Base-by-base conservation (phyloP, 306 rosid species). In the Casuarina equisetifolia region DNA sequence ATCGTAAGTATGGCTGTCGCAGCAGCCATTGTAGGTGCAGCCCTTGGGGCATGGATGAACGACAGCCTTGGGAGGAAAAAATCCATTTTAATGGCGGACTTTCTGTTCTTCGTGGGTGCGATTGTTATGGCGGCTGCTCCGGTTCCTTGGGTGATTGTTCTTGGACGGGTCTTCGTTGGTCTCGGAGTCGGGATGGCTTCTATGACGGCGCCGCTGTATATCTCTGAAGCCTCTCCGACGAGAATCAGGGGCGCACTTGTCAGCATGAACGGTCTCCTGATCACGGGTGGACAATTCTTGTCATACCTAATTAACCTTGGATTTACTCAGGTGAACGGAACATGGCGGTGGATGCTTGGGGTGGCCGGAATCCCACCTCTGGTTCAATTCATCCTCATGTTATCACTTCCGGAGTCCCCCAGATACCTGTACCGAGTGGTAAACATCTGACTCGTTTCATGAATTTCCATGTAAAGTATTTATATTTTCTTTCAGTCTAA, bases 311-410 rank as follows among this genome's bases (percentile, higher is more conserved):
- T 94, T 83, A 92, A 92, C 81, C 79, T 94, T 48, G 93, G 89
- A 5, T 92, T 94, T 78, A 86, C 97, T n/a, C 86, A 53, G 90
- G 97, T 83, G 0, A 82, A 81, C 3, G 91, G 94, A 57, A 89
- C 97, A 2, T 92, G 98, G 98, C 93, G 98, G 58, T 89, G 91
- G 85, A 90, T 94, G 98, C 89, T 94, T 74, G 97, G 97, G 32
- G 89, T 92, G 49, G 93, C 98, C 3, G 96, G 87, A 48, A 3
- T 92, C 57, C 97, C 96, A 0, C 89, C 97, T 36, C 0, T 86
- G 42, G 43, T 94, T 64, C 97, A 94, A 82, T 90, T 94, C 66
- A 1, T 84, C 19, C 68, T 92, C 57, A 89, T 94, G 98, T 66
- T 74, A 45, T 85, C 90, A 3, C 96, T 94, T 48, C 97, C 96